Evolutionary conservation across 257 asterid genomes (phyloP).

Genomic region (Solanum piurae): DNA sequence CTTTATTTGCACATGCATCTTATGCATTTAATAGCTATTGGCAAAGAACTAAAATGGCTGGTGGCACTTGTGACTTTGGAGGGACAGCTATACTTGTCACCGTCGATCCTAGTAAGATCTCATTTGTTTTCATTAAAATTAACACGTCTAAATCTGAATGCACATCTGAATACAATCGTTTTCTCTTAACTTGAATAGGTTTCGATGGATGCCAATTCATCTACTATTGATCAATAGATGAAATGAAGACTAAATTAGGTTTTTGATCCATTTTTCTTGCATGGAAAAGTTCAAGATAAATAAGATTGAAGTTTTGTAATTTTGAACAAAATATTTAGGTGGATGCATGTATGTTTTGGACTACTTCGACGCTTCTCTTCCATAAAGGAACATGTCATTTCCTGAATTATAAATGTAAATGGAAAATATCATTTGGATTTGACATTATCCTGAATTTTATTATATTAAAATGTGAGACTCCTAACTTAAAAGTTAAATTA

Average conservation of each 20-base stretch:
- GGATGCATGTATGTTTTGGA: neutral
- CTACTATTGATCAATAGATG: conserved; percentile 22
- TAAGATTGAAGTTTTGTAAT: neutral
- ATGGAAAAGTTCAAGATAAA: neutral
- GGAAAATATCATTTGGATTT: neutral
- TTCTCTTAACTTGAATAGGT: conserved; percentile 28
- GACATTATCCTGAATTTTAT: neutral
- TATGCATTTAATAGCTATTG: conserved; percentile 88
- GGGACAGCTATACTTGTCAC: conserved; percentile 87
- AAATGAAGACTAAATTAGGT: neutral
- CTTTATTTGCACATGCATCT: conserved; percentile 76
- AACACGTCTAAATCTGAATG: neutral
- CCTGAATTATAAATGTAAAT: neutral
- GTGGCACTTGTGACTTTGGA: conserved; percentile 88
- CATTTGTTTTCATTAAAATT: neutral
- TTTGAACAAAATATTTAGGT: neutral
- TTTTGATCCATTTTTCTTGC: neutral
- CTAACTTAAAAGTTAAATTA: neutral
- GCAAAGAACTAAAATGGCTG: conserved; percentile 65
- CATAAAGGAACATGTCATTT: neutral
- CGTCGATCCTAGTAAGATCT: conserved; percentile 74
- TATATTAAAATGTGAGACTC: neutral
- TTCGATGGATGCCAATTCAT: conserved; percentile 68
- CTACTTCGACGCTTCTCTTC: neutral
- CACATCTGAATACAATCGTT: neutral